A percentile compares a stretch with the other conserved stretches of the same genome.
These are phyloP conservation scores for Aspergillus pseudoglaucus DNA, from an alignment of 2,329 filamentous ascomycete genomes.

Conservation along the genomic window DNA sequence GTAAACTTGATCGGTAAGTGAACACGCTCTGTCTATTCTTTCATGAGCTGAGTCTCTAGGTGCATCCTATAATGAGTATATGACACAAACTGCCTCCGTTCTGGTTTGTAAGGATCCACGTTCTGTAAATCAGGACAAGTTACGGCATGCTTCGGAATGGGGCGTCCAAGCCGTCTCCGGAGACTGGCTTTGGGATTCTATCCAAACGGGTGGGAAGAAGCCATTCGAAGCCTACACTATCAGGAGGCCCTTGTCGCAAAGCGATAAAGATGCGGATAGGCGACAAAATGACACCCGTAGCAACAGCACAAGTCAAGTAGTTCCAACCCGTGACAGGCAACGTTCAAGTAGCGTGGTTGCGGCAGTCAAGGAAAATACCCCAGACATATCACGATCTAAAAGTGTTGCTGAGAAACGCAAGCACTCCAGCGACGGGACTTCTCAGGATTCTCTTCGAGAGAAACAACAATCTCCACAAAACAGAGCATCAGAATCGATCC, in stretches of 20 bases:
- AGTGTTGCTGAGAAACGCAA: conserved; percentile 2
- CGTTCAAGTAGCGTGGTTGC: not conserved
- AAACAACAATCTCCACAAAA: conserved; percentile 11
- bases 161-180: conserved; percentile 72
- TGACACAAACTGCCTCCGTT: conserved; percentile 66
- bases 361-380: not conserved
- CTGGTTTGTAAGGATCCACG: conserved; percentile 61
- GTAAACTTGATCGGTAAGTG: conserved; percentile 61
- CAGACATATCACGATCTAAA: conserved; percentile 1
- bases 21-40: not conserved
- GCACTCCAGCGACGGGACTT: conserved; percentile 10
- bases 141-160: conserved; percentile 68
- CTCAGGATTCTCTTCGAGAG: conserved; percentile 11
- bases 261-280: conserved; percentile 11
- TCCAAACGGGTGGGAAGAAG: conserved; percentile 48
- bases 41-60: conserved; percentile 40
- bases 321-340: not conserved
- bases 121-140: conserved; percentile 61
- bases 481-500: conserved; percentile 7
- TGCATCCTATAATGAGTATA: conserved; percentile 70
- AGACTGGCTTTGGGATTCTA: conserved; percentile 80
- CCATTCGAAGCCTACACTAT: conserved; percentile 43
- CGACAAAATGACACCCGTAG: conserved; percentile 11
- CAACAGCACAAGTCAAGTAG: conserved; percentile 1
- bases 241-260: conserved; percentile 19